Base-by-base conservation (phyloP, 2,329 filamentous ascomycete species). In the Alternaria viburni region DNA sequence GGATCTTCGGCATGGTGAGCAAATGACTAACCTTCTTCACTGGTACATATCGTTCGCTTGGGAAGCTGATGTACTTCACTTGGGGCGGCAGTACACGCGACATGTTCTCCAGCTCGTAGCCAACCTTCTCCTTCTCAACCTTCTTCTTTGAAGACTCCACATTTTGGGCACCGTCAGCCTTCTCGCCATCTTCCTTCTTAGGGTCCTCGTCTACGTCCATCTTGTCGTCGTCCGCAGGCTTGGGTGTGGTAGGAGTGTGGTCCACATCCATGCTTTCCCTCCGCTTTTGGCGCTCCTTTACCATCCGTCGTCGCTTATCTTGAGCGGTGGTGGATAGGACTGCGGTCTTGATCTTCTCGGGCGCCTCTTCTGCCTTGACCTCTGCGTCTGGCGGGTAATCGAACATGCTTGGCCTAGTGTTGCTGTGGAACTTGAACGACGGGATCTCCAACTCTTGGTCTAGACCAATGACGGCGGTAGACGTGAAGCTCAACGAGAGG, bases 341-440 rank as follows among this genome's bases (percentile, higher is more conserved):
- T 23, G 96, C 96, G 10, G 96, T 97, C 71, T 96, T 96, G 69
- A 99, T 93, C 81, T 97, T 89, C 65, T 97, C 93, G 0, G 94
- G 94, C 0, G 93, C 93, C 79, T 98, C 95, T 76, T 98, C 95
- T 1, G 92, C 83, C 86, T 98, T 98, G 75, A 96, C 90, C 79
- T 98, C 94, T 74, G 96, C 93, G 81, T 98, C 95, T 1, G 96
- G 96, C 32, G 96, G 96, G 77, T 99, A 99, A 81, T 99, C 96
- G 77, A 99, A 99, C 71, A 97, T 87, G 79, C 94, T 98, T 57
- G 95, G 95, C 62, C 93, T 90, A 11, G 95, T 96, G 72, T 96
- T 94, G 82, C 93, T 96, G 86, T 97, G 90, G 84, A 97, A 97
- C 80, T 96, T 96, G 88, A 97, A 94, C 77, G 90, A 90, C 19